These are phyloP conservation scores for Saksenaea vasiformis DNA, from an alignment of 371 early-diverging fungal genomes.

Conservation along the genomic window DNA sequence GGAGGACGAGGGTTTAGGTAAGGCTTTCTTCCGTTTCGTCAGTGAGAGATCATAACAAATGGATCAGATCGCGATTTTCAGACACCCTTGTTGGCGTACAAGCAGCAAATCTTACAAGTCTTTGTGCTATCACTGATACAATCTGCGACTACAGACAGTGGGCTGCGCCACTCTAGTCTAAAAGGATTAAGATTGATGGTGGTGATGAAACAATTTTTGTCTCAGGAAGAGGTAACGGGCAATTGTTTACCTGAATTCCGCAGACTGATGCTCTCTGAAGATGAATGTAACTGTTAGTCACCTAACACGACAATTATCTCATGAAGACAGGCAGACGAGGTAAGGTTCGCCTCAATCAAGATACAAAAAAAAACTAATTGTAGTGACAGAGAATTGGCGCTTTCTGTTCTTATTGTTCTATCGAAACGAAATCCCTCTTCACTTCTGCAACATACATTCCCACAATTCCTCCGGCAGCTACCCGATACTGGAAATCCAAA, in stretches of 20 bases:
- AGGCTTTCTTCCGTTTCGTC: neutral
- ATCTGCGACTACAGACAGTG: constrained; percentile 29
- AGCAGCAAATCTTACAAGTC: constrained; percentile 36
- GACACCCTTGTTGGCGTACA: constrained; percentile 61
- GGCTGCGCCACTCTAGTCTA: constrained; percentile 55
- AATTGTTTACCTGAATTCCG: neutral
- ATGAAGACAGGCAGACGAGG: constrained; percentile 11
- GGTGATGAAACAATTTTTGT: constrained; percentile 63
- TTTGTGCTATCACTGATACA: constrained; percentile 24
- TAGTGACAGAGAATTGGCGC: neutral
- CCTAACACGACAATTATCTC: constrained; percentile 22
- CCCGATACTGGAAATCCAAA: neutral
- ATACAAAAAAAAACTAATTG: neutral
- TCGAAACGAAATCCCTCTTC: constrained; percentile 9
- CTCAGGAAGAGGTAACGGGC: constrained; percentile 45
- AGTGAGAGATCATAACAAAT: neutral
- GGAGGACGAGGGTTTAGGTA: constrained; percentile 26
- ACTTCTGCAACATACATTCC: constrained; percentile 5
- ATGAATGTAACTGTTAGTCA: constrained; percentile 22
- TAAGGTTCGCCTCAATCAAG: neutral
- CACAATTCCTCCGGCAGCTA: neutral
- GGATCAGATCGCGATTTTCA: constrained; percentile 55
- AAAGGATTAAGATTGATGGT: constrained; percentile 64
- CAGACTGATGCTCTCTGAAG: constrained; percentile 7
- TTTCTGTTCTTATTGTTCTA: neutral